A percentile compares a stretch with the other conserved stretches of the same genome.
These are phyloP conservation scores for Xylaria sp. DNA, from an alignment of 2,329 filamentous ascomycete species.

Conservation along the genomic window DNA sequence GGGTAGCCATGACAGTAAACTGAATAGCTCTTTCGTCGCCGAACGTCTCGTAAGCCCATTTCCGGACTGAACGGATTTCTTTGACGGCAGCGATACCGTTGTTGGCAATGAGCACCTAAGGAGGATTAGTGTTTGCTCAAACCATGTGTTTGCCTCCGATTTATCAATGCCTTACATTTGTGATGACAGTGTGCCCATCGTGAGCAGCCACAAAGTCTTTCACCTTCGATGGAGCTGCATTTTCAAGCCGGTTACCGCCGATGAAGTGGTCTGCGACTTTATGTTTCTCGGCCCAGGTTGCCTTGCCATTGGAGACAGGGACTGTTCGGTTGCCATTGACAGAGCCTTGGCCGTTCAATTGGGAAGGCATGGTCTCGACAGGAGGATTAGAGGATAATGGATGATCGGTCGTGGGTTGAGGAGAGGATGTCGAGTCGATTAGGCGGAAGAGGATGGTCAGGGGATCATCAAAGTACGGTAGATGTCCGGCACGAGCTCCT, in stretches of 20 bases:
- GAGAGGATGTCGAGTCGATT: conserved; percentile 36
- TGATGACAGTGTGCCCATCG: conserved; percentile 97
- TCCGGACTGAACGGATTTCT: conserved; percentile 97
- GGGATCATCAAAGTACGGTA: conserved; percentile 44
- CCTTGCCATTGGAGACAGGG: conserved; percentile 66
- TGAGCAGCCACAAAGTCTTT: conserved; percentile 94
- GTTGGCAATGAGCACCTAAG: conserved; percentile 95
- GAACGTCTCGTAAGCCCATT: conserved; percentile 99
- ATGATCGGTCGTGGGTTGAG: conserved; percentile 33
- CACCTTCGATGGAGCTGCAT: conserved; percentile 84
- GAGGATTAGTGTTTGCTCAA: conserved; percentile 16
- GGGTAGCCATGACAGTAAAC: conserved; percentile 99
- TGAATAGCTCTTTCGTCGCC: conserved; percentile 98
- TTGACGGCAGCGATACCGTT: conserved; percentile 99
- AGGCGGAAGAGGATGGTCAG: conserved; percentile 43
- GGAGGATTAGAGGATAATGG: conserved; percentile 25
- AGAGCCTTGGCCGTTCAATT: conserved; percentile 49
- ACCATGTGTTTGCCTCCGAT: background rate
- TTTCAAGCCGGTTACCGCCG: conserved; percentile 87
- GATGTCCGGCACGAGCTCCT: conserved; percentile 45
- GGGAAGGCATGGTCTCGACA: conserved; percentile 41
- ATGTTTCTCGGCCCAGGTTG: conserved; percentile 82
- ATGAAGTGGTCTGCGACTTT: conserved; percentile 93
- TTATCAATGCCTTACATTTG: conserved; percentile 74
- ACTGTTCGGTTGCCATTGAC: conserved; percentile 60